A percentile compares a stretch with the other conserved stretches of the same genome.
Conservation (phyloP, 768 basidiomycete genomes). For the Lactifluus hygrophoroides region DNA sequence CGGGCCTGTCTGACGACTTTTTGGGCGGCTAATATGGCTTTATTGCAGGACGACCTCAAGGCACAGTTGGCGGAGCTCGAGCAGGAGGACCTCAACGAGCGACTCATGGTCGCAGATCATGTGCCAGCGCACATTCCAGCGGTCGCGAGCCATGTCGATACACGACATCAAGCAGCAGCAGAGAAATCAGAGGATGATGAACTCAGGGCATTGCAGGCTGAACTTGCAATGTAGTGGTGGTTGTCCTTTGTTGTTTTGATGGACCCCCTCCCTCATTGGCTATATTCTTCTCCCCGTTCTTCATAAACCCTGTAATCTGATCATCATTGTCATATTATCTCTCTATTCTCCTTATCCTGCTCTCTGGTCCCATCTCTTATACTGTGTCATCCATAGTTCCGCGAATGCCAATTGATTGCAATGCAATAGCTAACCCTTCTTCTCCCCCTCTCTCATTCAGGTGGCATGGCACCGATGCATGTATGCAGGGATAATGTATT, state of each 20-base stretch:
- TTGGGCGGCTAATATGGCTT: neutral
- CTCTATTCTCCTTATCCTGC: constrained; percentile 8
- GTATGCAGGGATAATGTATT: constrained; percentile 8
- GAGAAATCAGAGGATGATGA: constrained; percentile 92
- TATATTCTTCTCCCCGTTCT: neutral
- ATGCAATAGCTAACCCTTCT: neutral
- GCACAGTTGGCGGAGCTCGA: constrained; percentile 81
- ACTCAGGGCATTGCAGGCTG: constrained; percentile 82
- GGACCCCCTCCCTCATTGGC: neutral
- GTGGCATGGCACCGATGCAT: neutral
- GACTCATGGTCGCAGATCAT: constrained; percentile 78
- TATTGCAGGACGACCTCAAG: constrained; percentile 63
- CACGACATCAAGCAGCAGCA: constrained; percentile 38
- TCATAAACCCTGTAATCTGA: constrained; percentile 18
- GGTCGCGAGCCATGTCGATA: constrained; percentile 32
- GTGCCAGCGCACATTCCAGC: constrained; percentile 81
- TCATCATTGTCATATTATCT: constrained; percentile 13
- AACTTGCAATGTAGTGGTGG: constrained; percentile 59
- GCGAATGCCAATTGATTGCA: constrained; percentile 9
- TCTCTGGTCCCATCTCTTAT: neutral
- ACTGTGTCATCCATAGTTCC: constrained; percentile 12
- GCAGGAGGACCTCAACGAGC: constrained; percentile 78
- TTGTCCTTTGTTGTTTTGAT: neutral
- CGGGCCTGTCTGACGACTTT: neutral
- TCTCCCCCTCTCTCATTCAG: neutral